These are phyloP conservation scores for Meyerozyma elateridarum DNA, from an alignment of 1,139 yeast genomes.

Conservation along the genomic window DNA sequence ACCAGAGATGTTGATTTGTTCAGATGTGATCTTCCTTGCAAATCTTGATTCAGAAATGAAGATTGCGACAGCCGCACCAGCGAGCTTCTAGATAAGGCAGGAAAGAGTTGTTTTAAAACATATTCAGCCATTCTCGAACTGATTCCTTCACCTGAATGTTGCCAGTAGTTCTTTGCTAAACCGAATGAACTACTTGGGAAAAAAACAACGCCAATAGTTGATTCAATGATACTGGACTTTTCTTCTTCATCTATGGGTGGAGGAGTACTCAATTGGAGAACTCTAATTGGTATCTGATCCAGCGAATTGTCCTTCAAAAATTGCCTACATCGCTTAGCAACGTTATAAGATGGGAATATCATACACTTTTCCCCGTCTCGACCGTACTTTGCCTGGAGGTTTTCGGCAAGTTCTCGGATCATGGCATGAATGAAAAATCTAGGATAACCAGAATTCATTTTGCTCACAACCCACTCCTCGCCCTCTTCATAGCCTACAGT, in stretches of 20 bases:
- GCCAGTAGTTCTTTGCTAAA: conserved; percentile 88
- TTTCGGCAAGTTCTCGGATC: conserved; percentile 56
- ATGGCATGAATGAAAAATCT: conserved; percentile 75
- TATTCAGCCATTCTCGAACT: conserved; percentile 89
- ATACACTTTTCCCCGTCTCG: conserved; percentile 69
- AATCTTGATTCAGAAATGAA: conserved; percentile 24
- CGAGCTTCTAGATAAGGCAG: conserved; percentile 12
- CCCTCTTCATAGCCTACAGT: conserved; percentile 92
- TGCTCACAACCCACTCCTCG: conserved; percentile 71
- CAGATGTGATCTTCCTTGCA: conserved; percentile 37
- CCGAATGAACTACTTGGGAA: conserved; percentile 54
- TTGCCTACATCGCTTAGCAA: conserved; percentile 82
- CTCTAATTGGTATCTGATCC: conserved; percentile 43
- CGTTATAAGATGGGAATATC: conserved; percentile 70
- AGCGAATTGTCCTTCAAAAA: conserved; percentile 48
- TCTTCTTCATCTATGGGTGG: conserved; percentile 60
- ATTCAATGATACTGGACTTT: conserved; percentile 52
- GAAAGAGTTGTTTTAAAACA: conserved; percentile 58
- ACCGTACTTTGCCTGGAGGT: conserved; percentile 60
- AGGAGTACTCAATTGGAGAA: conserved; percentile 75
- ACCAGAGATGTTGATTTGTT: conserved; percentile 22
- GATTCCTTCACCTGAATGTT: conserved; percentile 92
- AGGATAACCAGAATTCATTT: conserved; percentile 87
- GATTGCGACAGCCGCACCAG: conserved; percentile 6
- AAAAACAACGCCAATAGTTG: conserved; percentile 72